phyloP scores from a whole-genome alignment of 768 basidiomycete genomes.

The Boletus edulis region DNA sequence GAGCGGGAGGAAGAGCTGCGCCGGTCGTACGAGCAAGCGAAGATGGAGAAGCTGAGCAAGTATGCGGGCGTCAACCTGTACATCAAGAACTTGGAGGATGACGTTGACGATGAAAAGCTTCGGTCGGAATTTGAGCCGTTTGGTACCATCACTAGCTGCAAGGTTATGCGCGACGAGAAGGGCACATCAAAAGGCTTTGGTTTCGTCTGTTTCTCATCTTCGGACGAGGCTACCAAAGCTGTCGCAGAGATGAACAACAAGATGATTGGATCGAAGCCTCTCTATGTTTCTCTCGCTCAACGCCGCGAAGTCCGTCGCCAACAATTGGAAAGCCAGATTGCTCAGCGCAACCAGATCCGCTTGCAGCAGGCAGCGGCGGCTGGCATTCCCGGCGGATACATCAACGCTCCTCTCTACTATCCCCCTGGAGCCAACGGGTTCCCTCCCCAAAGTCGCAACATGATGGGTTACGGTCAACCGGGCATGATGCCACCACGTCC shows the following conservation, averaged over 20 bases:
- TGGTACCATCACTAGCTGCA: conserved; percentile 96
- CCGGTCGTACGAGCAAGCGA: conserved; percentile 89
- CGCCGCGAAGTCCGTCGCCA: conserved; percentile 97
- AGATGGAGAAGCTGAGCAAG: conserved; percentile 97
- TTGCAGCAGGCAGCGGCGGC: conserved; percentile 94
- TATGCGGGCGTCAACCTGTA: conserved; percentile 99
- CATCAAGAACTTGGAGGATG: conserved; percentile 99
- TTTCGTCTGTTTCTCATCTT: conserved; percentile 98
- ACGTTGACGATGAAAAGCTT: conserved; percentile 96
- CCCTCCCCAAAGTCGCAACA: conserved; percentile 65
- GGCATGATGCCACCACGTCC: conserved; percentile 88
- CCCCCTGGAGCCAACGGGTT: conserved; percentile 74
- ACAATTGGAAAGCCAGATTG: conserved; percentile 98
- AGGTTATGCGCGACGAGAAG: conserved; percentile 99
- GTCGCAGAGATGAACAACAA: conserved; percentile 99
- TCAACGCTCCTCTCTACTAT: conserved; percentile 60
- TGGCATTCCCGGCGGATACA: conserved; percentile 60
- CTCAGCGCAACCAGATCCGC: conserved; percentile 92
- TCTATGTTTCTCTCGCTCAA: conserved; percentile 98
- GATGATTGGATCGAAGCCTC: conserved; percentile 97
- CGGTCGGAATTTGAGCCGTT: conserved; percentile 95
- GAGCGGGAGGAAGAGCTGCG: conserved; percentile 98
- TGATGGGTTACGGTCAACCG: conserved; percentile 80
- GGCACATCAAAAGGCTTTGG: conserved; percentile 93
- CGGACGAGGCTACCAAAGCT: conserved; percentile 98